These are phyloP conservation scores for Parathielavia hyrcaniae DNA, from an alignment of 495 filamentous ascomycete species.

Conservation along the genomic window DNA sequence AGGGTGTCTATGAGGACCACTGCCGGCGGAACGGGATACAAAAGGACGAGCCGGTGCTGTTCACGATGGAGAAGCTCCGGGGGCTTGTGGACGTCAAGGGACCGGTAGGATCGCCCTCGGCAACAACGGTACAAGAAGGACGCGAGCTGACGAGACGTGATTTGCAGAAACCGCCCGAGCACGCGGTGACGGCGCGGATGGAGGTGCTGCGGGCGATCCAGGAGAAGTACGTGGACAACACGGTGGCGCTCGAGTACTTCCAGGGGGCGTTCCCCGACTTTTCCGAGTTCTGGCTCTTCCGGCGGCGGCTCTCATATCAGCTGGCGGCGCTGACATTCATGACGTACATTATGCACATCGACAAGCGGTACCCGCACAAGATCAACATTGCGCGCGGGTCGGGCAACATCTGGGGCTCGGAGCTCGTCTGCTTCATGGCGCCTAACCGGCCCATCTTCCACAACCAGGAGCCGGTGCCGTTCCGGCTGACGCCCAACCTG, in stretches of 20 bases:
- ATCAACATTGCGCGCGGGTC: conserved; percentile 81
- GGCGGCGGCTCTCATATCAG: conserved; percentile 91
- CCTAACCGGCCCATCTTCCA: conserved; percentile 77
- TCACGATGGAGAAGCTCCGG: conserved; percentile 87
- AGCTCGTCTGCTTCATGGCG: conserved; percentile 80
- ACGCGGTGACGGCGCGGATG: conserved; percentile 60
- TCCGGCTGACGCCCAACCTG: conserved; percentile 94
- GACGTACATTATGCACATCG: conserved; percentile 96
- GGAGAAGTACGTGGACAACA: conserved; percentile 78
- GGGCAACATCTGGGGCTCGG: conserved; percentile 93
- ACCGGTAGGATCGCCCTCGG: conserved; percentile 47
- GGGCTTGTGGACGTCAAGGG: conserved; percentile 63
- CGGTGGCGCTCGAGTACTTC: conserved; percentile 81
- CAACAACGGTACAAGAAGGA: background rate
- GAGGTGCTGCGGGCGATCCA: conserved; percentile 90
- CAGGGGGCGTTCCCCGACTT: conserved; percentile 80
- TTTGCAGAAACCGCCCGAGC: conserved; percentile 56
- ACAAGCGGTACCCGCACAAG: conserved; percentile 89
- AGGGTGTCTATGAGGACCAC: conserved; percentile 92
- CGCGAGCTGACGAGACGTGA: conserved; percentile 23
- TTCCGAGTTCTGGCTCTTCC: conserved; percentile 95
- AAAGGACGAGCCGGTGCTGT: conserved; percentile 92
- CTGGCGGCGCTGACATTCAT: conserved; percentile 96
- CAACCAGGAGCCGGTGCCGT: conserved; percentile 89
- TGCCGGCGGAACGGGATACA: conserved; percentile 76